A percentile compares a stretch with the other conserved stretches of the same genome.
These are phyloP conservation scores for Aspergillus phoenicis DNA, from an alignment of 2,329 filamentous ascomycete species.

Conservation along the genomic window DNA sequence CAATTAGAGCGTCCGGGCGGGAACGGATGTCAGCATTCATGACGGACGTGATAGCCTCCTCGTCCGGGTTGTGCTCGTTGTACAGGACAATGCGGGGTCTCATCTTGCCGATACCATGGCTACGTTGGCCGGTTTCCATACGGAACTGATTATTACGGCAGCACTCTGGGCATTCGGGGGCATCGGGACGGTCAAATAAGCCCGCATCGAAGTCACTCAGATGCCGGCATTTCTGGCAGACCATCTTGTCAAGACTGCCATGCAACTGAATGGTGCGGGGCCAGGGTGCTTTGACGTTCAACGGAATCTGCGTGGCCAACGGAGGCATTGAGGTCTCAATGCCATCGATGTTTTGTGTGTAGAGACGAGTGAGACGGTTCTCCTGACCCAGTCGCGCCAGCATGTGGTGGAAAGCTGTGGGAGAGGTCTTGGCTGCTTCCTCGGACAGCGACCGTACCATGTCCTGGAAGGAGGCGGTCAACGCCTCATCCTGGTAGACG, in stretches of 20 bases:
- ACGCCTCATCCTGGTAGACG: slow-evolving; percentile 88
- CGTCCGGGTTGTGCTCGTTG: slow-evolving; percentile 95
- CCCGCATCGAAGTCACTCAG: slow-evolving; percentile 74
- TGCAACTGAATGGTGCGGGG: slow-evolving; percentile 91
- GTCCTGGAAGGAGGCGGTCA: slow-evolving; percentile 88
- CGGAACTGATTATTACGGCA: slow-evolving; percentile 74
- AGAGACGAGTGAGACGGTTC: slow-evolving; percentile 82
- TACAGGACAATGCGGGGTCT: slow-evolving; percentile 94
- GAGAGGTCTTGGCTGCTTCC: slow-evolving; percentile 73
- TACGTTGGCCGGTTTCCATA: slow-evolving; percentile 79
- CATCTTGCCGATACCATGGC: slow-evolving; percentile 87
- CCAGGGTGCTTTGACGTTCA: slow-evolving; percentile 86
- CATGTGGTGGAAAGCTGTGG: slow-evolving; percentile 90
- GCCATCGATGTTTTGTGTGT: slow-evolving; percentile 96
- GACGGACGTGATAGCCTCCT: slow-evolving; percentile 91
- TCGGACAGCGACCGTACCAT: slow-evolving; percentile 91
- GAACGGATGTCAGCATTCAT: slow-evolving; percentile 82
- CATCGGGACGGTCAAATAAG: slow-evolving; percentile 80
- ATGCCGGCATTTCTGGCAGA: slow-evolving; percentile 87
- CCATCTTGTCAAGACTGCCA: slow-evolving; percentile 92
- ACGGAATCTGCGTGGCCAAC: slow-evolving; percentile 75
- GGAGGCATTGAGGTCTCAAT: slow-evolving; percentile 84
- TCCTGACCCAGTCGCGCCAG: slow-evolving; percentile 87
- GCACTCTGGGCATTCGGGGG: slow-evolving; percentile 78
- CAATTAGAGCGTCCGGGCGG: slow-evolving; percentile 86